phyloP scores from a whole-genome alignment of 1,139 yeast genomes.

The Blastobotrys proliferans region DNA sequence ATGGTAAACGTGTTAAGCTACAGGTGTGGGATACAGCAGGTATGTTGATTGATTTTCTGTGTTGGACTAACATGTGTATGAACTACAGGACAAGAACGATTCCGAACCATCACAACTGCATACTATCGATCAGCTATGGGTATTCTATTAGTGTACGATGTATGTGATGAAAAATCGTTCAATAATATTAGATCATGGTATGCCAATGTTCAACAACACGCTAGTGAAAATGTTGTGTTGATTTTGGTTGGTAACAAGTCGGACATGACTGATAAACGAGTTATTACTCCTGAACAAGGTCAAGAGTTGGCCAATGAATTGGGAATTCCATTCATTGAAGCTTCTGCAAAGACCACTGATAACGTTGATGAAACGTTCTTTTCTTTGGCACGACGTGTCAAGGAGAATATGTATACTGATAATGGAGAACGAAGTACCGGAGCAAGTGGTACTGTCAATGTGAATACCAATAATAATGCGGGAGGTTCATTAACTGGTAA shows the following conservation, averaged over 20 bases:
- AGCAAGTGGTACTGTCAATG: slow-evolving; percentile 24
- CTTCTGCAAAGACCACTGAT: slow-evolving; percentile 89
- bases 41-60: too few relatives aligned
- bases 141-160: slow-evolving; percentile 91
- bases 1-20: slow-evolving; percentile 86
- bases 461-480: slow-evolving; percentile 4
- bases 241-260: slow-evolving; percentile 93
- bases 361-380: slow-evolving; percentile 91
- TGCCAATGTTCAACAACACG: slow-evolving; percentile 92
- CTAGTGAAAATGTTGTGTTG: slow-evolving; percentile 91
- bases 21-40: slow-evolving; percentile 99
- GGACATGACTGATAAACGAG: slow-evolving; percentile 70
- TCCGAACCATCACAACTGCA: slow-evolving; percentile 95
- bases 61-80: too few relatives aligned
- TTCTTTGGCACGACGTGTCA: slow-evolving; percentile 83
- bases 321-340: slow-evolving; percentile 88
- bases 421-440: slow-evolving; percentile 22
- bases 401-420: slow-evolving; percentile 59
- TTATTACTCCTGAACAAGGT: slow-evolving; percentile 84
- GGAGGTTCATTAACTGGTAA: slow-evolving; percentile 17
- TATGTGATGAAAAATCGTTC: slow-evolving; percentile 90
- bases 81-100: slow-evolving; percentile 98
- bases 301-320: slow-evolving; percentile 82
- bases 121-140: slow-evolving; percentile 99
- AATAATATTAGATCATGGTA: slow-evolving; percentile 86